phyloP scores from a whole-genome alignment of 139 green algal species.

The Mychonastes homosphaera region DNA sequence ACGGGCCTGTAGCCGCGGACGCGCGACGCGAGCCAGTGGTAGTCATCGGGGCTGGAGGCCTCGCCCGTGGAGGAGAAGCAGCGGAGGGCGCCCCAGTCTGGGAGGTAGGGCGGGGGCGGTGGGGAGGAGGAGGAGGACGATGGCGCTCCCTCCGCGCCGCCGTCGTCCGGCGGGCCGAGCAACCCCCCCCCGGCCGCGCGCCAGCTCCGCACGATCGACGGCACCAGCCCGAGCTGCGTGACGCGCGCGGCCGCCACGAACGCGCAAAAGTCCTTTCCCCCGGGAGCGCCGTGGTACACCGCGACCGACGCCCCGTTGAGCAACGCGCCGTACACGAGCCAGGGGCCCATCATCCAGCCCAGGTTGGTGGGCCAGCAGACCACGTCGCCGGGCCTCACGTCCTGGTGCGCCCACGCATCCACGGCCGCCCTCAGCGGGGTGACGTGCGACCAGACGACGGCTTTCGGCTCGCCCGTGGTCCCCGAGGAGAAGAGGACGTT shows the following conservation, averaged over 20 bases:
- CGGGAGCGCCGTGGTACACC: conserved; percentile 66
- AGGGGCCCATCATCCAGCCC: conserved; percentile 96
- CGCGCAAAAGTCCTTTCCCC: conserved; percentile 55
- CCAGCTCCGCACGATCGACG: conserved; percentile 71
- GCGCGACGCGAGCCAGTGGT: conserved; percentile 55
- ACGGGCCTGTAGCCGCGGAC: conserved; percentile 61
- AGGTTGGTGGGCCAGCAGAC: conserved; percentile 86
- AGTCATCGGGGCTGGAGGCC: conserved; percentile 58
- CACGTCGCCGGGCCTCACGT: conserved; percentile 49
- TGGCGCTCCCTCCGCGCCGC: no score
- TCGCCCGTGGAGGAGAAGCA: conserved; percentile 48
- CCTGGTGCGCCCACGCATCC: conserved; percentile 66
- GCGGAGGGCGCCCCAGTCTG: conserved; percentile 21
- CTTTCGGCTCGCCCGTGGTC: conserved; percentile 87
- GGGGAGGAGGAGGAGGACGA: no score
- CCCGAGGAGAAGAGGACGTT: conserved; percentile 89
- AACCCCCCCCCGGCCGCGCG: conserved; percentile 34
- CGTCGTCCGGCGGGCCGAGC: conserved; percentile 39
- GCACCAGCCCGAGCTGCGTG: conserved; percentile 76
- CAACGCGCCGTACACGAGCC: conserved; percentile 75
- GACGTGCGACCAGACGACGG: conserved; percentile 82
- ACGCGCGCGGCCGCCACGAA: conserved; percentile 64
- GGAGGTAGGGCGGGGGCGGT: not conserved
- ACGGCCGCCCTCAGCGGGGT: conserved; percentile 63
- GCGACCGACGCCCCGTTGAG: conserved; percentile 75